Conservation (phyloP, 2,329 filamentous ascomycete genomes). For the Pezizomycotina sp. region DNA sequence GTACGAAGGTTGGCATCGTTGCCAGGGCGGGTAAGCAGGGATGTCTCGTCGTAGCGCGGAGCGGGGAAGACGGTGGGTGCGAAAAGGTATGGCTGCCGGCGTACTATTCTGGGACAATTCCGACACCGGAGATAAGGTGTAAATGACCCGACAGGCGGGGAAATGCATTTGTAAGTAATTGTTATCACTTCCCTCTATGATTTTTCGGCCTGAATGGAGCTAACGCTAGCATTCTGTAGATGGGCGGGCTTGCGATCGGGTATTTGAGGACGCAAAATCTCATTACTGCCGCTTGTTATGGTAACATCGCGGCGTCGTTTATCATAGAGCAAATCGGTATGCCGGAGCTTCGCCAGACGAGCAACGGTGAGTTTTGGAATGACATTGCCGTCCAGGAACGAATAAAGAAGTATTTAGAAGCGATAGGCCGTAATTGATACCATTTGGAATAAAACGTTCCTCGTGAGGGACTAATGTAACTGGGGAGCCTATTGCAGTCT, state of each 20-base stretch:
- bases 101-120: constrained; percentile 39
- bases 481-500: too few species aligned
- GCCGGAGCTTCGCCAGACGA: constrained; percentile 39
- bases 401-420: constrained; percentile 36
- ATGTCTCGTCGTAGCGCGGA: constrained; percentile 33
- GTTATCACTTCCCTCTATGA: constrained; percentile 30
- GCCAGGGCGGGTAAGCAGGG: constrained; percentile 56
- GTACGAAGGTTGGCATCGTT: constrained; percentile 36
- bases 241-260: constrained; percentile 40
- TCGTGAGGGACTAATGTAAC: too few species aligned
- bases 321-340: constrained; percentile 89
- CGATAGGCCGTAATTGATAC: too few species aligned
- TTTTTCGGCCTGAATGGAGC: constrained; percentile 13
- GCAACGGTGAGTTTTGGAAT: constrained; percentile 45
- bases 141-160: constrained; percentile 96
- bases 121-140: constrained; percentile 37
- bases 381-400: constrained; percentile 39
- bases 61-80: too few species aligned
- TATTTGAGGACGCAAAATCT: constrained; percentile 40
- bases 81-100: constrained; percentile 66
- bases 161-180: constrained; percentile 76
- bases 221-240: constrained; percentile 26
- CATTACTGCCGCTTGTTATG: constrained; percentile 60
- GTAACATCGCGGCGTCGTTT: constrained; percentile 70
- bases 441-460: too few species aligned